phyloP scores from a whole-genome alignment of 2,329 filamentous ascomycete species.

The Calonectria pauciramosa region DNA sequence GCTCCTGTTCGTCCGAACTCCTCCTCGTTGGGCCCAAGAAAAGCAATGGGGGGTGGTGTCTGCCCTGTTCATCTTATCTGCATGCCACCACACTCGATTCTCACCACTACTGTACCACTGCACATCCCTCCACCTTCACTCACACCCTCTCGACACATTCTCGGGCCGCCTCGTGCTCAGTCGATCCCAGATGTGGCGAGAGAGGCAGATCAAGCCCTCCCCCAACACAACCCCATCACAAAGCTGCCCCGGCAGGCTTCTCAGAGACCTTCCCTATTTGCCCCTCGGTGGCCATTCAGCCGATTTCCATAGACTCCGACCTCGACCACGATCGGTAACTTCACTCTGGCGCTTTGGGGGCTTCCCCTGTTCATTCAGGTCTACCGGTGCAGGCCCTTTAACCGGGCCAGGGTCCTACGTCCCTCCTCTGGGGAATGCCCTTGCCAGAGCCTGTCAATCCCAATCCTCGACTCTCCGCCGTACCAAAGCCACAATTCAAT shows the following conservation, averaged over 20 bases:
- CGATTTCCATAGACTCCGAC: slow-evolving; percentile 27
- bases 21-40: slow-evolving; percentile 22
- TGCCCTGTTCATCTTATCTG: slow-evolving; percentile 34
- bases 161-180: slow-evolving; percentile 27
- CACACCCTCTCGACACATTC: slow-evolving; percentile 19
- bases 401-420: slow-evolving; percentile 1
- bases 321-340: slow-evolving; percentile 8
- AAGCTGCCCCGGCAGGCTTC: slow-evolving; percentile 2
- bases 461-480: neutral
- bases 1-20: slow-evolving; percentile 41
- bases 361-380: slow-evolving; percentile 8
- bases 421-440: slow-evolving; percentile 20
- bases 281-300: slow-evolving; percentile 20
- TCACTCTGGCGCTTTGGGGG: slow-evolving; percentile 7
- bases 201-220: slow-evolving; percentile 24
- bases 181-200: slow-evolving; percentile 28
- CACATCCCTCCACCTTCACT: slow-evolving; percentile 28
- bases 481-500: slow-evolving; percentile 7
- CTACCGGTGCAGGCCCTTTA: slow-evolving; percentile 7
- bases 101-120: slow-evolving; percentile 23
- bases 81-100: slow-evolving; percentile 27
- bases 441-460: slow-evolving; percentile 19
- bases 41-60: slow-evolving; percentile 37
- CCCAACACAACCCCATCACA: slow-evolving; percentile 2
- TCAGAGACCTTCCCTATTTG: slow-evolving; percentile 22